Percentiles rank a stretch among this genome's conserved stretches.
Evolutionary conservation across 2,329 filamentous ascomycete genomes (phyloP).

Genomic region (Scortechinia acanthostroma): DNA sequence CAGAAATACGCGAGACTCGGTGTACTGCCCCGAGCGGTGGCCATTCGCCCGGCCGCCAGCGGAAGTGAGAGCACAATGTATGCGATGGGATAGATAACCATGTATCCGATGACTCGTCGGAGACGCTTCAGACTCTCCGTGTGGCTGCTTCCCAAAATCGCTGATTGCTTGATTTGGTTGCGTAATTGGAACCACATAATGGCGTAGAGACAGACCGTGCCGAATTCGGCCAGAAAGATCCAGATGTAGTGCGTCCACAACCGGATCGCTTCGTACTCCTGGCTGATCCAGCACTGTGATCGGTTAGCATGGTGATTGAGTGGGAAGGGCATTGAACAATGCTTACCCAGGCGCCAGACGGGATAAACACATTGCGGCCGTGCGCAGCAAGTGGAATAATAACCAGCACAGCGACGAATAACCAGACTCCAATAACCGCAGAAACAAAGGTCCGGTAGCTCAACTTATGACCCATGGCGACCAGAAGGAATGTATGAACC

Average conservation of each 20-base stretch:
- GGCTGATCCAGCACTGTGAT: slow-evolving; percentile 40
- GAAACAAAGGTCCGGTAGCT: slow-evolving; percentile 26
- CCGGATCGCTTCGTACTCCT: slow-evolving; percentile 31
- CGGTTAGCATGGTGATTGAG: slow-evolving; percentile 2
- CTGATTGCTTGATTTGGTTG: slow-evolving; percentile 7
- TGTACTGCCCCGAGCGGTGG: slow-evolving; percentile 29
- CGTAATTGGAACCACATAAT: slow-evolving; percentile 19
- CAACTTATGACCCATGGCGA: slow-evolving; percentile 33
- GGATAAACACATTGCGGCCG: slow-evolving; percentile 32
- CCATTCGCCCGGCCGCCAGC: slow-evolving; percentile 39
- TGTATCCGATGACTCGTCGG: slow-evolving; percentile 32
- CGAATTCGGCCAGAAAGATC: slow-evolving; percentile 44
- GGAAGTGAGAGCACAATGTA: slow-evolving; percentile 42
- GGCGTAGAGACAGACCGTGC: slow-evolving; percentile 39
- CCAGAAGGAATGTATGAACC: slow-evolving; percentile 42
- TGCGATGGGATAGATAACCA: slow-evolving; percentile 40
- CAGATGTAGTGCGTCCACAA: slow-evolving; percentile 44
- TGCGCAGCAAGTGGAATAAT: slow-evolving; percentile 32
- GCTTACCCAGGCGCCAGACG: slow-evolving; percentile 39
- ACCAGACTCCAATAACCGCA: slow-evolving; percentile 28
- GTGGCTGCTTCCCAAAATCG: slow-evolving; percentile 6
- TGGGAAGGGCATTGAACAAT: not conserved
- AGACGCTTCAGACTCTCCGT: slow-evolving; percentile 9
- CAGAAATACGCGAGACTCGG: slow-evolving; percentile 25
- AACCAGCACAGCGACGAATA: slow-evolving; percentile 31